Conservation (phyloP, 1,284 basidiomycete genomes). For the Pseudozyma sp. region DNA sequence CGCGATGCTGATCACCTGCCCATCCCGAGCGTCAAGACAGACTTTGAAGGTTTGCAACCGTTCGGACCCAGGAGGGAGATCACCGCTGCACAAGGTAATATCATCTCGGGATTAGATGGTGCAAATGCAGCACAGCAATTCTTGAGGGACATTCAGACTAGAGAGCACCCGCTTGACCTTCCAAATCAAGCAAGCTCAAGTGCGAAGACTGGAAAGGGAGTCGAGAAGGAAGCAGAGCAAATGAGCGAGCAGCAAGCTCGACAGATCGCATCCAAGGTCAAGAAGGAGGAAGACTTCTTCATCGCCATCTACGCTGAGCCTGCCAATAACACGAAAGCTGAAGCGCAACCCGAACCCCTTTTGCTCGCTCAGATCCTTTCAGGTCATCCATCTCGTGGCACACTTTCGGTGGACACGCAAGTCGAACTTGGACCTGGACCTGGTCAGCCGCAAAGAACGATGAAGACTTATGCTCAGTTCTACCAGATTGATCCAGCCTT, state of each 20-base stretch:
- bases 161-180: conserved; percentile 26
- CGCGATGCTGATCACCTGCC: conserved; percentile 28
- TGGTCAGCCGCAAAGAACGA: conserved; percentile 71
- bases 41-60: conserved; percentile 74
- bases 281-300: conserved; percentile 79
- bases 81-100: conserved; percentile 81
- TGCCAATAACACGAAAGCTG: background rate
- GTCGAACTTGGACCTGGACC: conserved; percentile 75
- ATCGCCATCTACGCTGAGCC: conserved; percentile 70
- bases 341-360: conserved; percentile 15
- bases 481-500: conserved; percentile 37
- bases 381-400: conserved; percentile 82
- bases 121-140: conserved; percentile 80
- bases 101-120: conserved; percentile 77
- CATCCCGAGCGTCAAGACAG: conserved; percentile 67
- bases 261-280: conserved; percentile 61
- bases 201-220: conserved; percentile 15
- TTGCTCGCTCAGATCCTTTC: conserved; percentile 73
- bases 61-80: conserved; percentile 75
- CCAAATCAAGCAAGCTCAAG: conserved; percentile 1
- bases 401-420: conserved; percentile 77
- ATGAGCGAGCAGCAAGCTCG: conserved; percentile 43
- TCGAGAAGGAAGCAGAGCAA: conserved; percentile 29
- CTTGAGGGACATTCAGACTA: conserved; percentile 74
- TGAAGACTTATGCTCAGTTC: conserved; percentile 50